These are phyloP conservation scores for Yarrowia sp. DNA, from an alignment of 805 yeast species.

Conservation along the genomic window DNA sequence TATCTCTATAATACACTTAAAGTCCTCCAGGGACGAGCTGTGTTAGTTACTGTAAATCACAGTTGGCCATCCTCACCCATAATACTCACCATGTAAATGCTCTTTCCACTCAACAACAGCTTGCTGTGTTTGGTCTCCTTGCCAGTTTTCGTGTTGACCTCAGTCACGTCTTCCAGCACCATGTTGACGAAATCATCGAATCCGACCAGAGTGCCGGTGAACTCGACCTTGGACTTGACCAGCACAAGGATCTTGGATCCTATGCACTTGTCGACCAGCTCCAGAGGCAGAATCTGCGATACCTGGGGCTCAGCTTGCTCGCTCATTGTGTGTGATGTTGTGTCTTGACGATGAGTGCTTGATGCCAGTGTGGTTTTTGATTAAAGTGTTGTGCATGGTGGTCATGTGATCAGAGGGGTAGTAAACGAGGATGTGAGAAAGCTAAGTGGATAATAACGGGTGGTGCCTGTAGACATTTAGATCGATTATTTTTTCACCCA, in stretches of 20 bases:
- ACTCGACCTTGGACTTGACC: conserved; percentile 67
- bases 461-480: no score
- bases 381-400: conserved; percentile 22
- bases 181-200: conserved; percentile 90
- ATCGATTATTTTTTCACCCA: background rate
- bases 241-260: conserved; percentile 81
- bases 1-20: conserved; percentile 37
- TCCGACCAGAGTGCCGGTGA: conserved; percentile 86
- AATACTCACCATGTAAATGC: conserved; percentile 51
- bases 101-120: conserved; percentile 53
- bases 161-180: conserved; percentile 83
- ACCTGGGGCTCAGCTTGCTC: conserved; percentile 37
- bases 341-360: background rate
- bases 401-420: conserved; percentile 29
- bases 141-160: conserved; percentile 47
- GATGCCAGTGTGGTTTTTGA: conserved; percentile 16
- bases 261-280: conserved; percentile 84
- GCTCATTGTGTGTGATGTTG: conserved; percentile 36
- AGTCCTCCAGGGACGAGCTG: conserved; percentile 39
- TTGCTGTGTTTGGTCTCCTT: conserved; percentile 46
- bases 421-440: no score
- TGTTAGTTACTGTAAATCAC: background rate
- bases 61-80: background rate
- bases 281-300: conserved; percentile 65
- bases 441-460: no score